Base-by-base conservation (phyloP, 2,329 filamentous ascomycete species). In the Colletotrichum zoysiae region DNA sequence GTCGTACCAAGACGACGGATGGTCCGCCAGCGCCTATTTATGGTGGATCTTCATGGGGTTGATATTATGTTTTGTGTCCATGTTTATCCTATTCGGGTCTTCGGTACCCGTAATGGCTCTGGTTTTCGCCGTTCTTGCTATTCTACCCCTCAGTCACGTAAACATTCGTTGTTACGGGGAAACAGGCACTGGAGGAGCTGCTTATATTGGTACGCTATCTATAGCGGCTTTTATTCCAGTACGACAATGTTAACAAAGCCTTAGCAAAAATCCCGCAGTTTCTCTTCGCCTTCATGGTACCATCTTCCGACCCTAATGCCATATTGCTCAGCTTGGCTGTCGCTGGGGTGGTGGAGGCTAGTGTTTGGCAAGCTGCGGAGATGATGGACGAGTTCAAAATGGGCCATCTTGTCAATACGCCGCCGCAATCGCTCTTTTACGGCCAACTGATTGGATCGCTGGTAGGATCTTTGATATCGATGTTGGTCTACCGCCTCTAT, bases 341-440 rank as follows among this genome's bases (percentile, higher is more conserved):
- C 2, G 60, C 60, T 51, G 46, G 60, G 18, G 46, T 63, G 2
- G 60, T 63, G 5, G 60, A 63, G 20, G 46, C 60, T 7, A 63
- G 60, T 14, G 60, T 63, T 18, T 53, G 46, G 60, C 46, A 63
- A 42, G 60, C 60, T n/a, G 60, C 60, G 5, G 46, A 63, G 35
- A 51, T 63, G 60, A 63, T 53, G 46, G 60, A 63, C 30, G 60
- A 63, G 33, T 63, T 62, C n/a, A 53, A 63, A 14, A 63, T 63
- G 60, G 33, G 46, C 2, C 60, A 51, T 30, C 46, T 63, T 5
- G 46, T 63, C 14, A 53, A 63, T 8, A 9, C 33, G 33, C 60
- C 35, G 48, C 60, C 46, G 23, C 33, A n/a, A 16, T 62, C 33
- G 23, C 60, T 63, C 26, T 20, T 63, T 30, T 63, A 42, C 30